Evolutionary conservation across 768 basidiomycete species (phyloP).

Genomic region (Leccinum disarticulatum): DNA sequence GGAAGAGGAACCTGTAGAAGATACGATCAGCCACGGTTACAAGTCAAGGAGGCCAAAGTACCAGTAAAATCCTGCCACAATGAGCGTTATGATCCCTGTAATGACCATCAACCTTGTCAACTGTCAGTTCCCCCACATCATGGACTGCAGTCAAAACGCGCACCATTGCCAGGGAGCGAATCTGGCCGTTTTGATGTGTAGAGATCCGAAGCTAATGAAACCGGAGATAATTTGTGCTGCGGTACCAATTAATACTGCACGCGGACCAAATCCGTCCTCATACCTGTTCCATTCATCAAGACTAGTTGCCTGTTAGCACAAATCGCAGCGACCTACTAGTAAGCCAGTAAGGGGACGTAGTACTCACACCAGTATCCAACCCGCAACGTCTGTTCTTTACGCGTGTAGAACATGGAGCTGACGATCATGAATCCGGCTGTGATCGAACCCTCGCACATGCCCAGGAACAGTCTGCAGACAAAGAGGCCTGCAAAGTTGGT

Average conservation of each 20-base stretch:
- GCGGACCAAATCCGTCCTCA: neutral
- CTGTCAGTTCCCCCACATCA: neutral
- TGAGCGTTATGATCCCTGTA: conserved; percentile 58
- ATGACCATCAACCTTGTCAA: conserved; percentile 64
- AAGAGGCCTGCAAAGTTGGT: conserved; percentile 67
- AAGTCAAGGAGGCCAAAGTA: conserved; percentile 20
- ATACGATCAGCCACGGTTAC: conserved; percentile 1
- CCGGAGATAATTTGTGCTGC: conserved; percentile 74
- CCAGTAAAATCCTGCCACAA: conserved; percentile 57
- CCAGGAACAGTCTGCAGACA: conserved; percentile 61
- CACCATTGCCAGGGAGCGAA: conserved; percentile 80
- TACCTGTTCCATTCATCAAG: conserved; percentile 75
- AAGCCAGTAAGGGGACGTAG: neutral
- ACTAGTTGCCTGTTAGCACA: conserved; percentile 38
- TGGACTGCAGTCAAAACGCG: conserved; percentile 2
- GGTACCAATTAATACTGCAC: conserved; percentile 5
- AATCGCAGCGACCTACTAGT: neutral
- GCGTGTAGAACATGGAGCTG: conserved; percentile 77
- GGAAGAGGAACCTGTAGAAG: conserved; percentile 58
- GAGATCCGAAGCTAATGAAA: conserved; percentile 64
- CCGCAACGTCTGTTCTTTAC: conserved; percentile 64
- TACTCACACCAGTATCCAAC: conserved; percentile 78
- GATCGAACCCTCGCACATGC: conserved; percentile 70
- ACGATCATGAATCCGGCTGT: conserved; percentile 80
- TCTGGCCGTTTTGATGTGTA: conserved; percentile 55